Conservation (phyloP, 169 alveolate species). For the Plasmodium coatneyi region DNA sequence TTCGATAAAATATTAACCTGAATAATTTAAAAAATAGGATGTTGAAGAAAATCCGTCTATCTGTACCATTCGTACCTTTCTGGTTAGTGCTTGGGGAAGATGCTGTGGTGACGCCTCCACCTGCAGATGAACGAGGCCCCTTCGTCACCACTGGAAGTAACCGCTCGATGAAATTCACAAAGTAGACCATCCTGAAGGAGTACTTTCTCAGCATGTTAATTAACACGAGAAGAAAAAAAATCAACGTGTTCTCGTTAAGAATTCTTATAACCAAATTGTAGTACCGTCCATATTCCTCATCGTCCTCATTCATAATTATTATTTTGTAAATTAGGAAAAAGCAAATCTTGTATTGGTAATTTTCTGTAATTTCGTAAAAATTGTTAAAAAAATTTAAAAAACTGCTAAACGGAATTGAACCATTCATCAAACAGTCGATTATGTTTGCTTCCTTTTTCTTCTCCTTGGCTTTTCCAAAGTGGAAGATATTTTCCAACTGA, state of each 20-base stretch:
- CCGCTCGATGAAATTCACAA: conserved; percentile 44
- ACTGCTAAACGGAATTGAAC: conserved; percentile 5
- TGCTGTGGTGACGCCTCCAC: not conserved
- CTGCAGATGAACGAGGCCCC: not conserved
- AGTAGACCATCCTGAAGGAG: conserved; percentile 2
- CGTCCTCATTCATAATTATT: conserved; percentile 60
- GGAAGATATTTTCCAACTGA: conserved; percentile 20
- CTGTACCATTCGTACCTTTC: not conserved
- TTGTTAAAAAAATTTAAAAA: conserved; percentile 36
- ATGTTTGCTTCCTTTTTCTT: not conserved
- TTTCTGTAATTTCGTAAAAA: conserved; percentile 21
- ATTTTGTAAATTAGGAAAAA: conserved; percentile 43
- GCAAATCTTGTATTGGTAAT: conserved; percentile 16
- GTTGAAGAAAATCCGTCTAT: conserved; percentile 14
- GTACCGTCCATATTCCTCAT: conserved; percentile 39
- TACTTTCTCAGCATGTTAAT: conserved; percentile 32
- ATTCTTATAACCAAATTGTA: conserved; percentile 29
- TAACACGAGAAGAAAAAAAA: conserved; percentile 26
- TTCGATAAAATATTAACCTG: conserved; percentile 27
- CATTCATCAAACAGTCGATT: not conserved
- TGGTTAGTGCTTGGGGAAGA: not conserved
- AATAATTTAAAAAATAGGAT: conserved; percentile 52
- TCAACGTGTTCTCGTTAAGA: conserved; percentile 5
- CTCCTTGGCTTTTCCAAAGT: not conserved
- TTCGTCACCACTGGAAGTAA: conserved; percentile 33